phyloP scores from a whole-genome alignment of 768 basidiomycete species.

The Cyclocybe cylindracea region DNA sequence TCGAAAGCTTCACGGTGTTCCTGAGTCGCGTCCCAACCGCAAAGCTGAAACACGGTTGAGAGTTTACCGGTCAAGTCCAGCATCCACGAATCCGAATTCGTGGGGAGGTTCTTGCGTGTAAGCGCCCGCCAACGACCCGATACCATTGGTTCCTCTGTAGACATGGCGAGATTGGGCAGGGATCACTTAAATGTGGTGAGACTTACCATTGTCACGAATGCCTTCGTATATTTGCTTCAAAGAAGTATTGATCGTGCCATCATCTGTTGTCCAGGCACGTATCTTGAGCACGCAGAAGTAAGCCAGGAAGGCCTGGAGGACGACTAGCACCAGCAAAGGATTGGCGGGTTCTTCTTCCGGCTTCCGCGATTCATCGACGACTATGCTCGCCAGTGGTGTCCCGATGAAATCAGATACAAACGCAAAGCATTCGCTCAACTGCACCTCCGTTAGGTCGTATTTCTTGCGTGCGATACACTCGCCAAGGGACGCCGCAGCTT shows the following conservation, averaged over 20 bases:
- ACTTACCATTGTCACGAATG: constrained; percentile 7
- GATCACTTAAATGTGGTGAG: not conserved
- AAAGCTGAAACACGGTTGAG: no score
- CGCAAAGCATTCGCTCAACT: not conserved
- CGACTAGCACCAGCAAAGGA: constrained; percentile 16
- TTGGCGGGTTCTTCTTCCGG: constrained; percentile 9
- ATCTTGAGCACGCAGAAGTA: constrained; percentile 9
- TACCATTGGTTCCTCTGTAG: constrained; percentile 42
- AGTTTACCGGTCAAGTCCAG: no score
- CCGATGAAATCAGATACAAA: constrained; percentile 5
- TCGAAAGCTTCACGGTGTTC: no score
- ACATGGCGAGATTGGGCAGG: not conserved
- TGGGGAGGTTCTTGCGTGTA: no score
- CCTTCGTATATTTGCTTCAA: constrained; percentile 1
- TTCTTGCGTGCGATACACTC: no score
- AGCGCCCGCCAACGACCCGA: constrained; percentile 46
- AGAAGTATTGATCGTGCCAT: not conserved
- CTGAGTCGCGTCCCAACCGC: no score
- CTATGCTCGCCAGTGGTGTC: constrained; percentile 2
- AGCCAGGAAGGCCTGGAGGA: constrained; percentile 11
- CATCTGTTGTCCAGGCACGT: not conserved
- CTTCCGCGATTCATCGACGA: constrained; percentile 1
- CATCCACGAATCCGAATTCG: no score
- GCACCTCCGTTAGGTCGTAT: constrained; percentile 45
- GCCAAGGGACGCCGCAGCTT: no score